Base-by-base conservation (phyloP, 2,329 filamentous ascomycete species). In the Teratosphaeriaceae sp. region DNA sequence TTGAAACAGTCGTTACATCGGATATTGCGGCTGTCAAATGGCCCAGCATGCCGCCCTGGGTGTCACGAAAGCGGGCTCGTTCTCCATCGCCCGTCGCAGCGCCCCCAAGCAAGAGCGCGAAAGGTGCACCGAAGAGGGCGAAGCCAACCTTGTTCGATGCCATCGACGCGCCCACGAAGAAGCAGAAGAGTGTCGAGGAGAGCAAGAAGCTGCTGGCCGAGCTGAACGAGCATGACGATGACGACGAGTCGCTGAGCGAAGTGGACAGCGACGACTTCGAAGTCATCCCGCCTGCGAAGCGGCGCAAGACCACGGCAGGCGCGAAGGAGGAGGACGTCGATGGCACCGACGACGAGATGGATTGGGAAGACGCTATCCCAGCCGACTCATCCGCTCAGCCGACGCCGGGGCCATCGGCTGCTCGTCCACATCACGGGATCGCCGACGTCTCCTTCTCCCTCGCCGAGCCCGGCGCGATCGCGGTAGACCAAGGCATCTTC, bases 41-140 rank as follows among this genome's bases (percentile, higher is more conserved):
- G 18, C 31, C 31, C 31, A 35, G 13, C 16, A 88, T 88, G 83
- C 81, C 84, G 56, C 82, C 84, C 19, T 68, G 76, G 51, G 71
- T 85, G 13, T 73, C 80, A 38, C 79, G 80, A 53, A 88, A 88
- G 66, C 76, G 81, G 47, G 55, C 79, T 52, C 76, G 73, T 47
- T 75, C 77, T 1, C 66, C 73, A 0, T 63, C 67, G 2, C 62
- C 66, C 21, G 56, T 63, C 34, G 45, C 51, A 26, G 55, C 55
- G 16, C 58, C 56, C 31, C 50, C 54, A 43, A 22, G 60, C 38
- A 57, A 67, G 50, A 7, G 67, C 70, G 40, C 49, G 19, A 55
- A 48, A 27, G 46, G 47, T 12, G 45, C 51, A 34, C 19, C 47
- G 37, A 55, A 58, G 54, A 46, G 43, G 26, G 53, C 48, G 21